Conservation (phyloP, 495 filamentous ascomycete genomes). For the Aspergillus steynii region DNA sequence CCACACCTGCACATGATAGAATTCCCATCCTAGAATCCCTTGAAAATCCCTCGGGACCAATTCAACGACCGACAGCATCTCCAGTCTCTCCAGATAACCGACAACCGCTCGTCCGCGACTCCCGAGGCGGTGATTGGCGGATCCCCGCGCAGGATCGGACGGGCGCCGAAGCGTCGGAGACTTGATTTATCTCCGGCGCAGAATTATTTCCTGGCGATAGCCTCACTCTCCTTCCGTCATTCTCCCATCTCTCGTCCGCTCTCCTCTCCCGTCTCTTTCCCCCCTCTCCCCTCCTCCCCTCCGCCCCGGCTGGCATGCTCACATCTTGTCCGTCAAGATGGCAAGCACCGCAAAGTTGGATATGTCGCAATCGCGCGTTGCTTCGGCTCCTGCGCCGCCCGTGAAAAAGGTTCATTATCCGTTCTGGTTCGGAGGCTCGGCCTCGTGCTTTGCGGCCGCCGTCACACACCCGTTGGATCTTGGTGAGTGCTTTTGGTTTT, state of each 20-base stretch:
- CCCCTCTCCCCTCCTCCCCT: slow-evolving; percentile 10
- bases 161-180: slow-evolving; percentile 32
- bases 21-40: no score
- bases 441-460: slow-evolving; percentile 84
- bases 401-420: slow-evolving; percentile 63
- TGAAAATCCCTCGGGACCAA: background rate
- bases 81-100: slow-evolving; percentile 14
- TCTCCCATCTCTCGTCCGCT: slow-evolving; percentile 12
- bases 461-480: slow-evolving; percentile 89
- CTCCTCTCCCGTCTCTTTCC: slow-evolving; percentile 7
- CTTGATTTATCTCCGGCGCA: slow-evolving; percentile 42
- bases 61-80: background rate
- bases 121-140: slow-evolving; percentile 44
- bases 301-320: slow-evolving; percentile 23
- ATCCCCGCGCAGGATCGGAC: slow-evolving; percentile 14
- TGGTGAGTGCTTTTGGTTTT: slow-evolving; percentile 31
- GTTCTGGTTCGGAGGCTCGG: slow-evolving; percentile 95
- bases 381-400: slow-evolving; percentile 26
- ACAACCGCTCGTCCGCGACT: slow-evolving; percentile 22
- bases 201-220: slow-evolving; percentile 31
- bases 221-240: slow-evolving; percentile 6
- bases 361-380: slow-evolving; percentile 31
- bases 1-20: no score
- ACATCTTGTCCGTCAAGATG: slow-evolving; percentile 33
- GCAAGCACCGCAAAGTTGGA: slow-evolving; percentile 41